Evolutionary conservation across 805 yeast genomes (phyloP).

Genomic region (Priceomyces melissophilus): DNA sequence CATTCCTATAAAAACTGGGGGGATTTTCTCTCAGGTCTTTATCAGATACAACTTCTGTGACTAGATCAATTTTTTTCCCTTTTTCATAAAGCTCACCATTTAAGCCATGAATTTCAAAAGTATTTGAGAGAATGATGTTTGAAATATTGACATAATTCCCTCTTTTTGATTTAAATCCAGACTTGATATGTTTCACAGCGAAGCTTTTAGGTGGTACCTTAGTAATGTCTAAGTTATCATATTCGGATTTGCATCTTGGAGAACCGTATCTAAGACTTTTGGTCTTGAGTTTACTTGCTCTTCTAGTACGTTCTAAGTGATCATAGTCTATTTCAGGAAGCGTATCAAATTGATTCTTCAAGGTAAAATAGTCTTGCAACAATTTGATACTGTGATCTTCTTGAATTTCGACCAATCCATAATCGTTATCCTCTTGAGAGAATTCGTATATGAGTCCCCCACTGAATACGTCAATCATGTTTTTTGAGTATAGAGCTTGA

Average conservation of each 20-base stretch:
- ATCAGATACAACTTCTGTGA: constrained; percentile 13
- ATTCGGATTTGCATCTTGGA: constrained; percentile 31
- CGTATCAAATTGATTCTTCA: constrained; percentile 42
- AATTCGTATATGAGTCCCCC: constrained; percentile 87
- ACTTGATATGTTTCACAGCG: constrained; percentile 42
- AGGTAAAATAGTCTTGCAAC: constrained; percentile 41
- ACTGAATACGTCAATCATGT: constrained; percentile 73
- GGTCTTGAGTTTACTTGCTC: constrained; percentile 19
- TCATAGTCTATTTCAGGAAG: constrained; percentile 25
- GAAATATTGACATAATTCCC: constrained; percentile 51
- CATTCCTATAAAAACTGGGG: constrained; percentile 29
- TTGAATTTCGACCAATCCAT: constrained; percentile 62
- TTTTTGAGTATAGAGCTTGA: constrained; percentile 59
- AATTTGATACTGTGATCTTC: constrained; percentile 41
- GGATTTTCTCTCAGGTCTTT: constrained; percentile 16
- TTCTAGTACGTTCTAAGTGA: constrained; percentile 17
- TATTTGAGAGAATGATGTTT: constrained; percentile 41
- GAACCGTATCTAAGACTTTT: constrained; percentile 17
- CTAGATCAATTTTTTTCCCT: constrained; percentile 18
- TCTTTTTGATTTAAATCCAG: constrained; percentile 44
- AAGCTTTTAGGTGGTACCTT: constrained; percentile 43
- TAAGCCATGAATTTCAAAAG: constrained; percentile 38
- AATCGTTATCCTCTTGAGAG: constrained; percentile 73
- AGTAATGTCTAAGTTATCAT: constrained; percentile 36
- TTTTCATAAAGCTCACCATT: constrained; percentile 39